phyloP scores from a whole-genome alignment of 2,329 filamentous ascomycete genomes.

The Trichoderma harzianum region DNA sequence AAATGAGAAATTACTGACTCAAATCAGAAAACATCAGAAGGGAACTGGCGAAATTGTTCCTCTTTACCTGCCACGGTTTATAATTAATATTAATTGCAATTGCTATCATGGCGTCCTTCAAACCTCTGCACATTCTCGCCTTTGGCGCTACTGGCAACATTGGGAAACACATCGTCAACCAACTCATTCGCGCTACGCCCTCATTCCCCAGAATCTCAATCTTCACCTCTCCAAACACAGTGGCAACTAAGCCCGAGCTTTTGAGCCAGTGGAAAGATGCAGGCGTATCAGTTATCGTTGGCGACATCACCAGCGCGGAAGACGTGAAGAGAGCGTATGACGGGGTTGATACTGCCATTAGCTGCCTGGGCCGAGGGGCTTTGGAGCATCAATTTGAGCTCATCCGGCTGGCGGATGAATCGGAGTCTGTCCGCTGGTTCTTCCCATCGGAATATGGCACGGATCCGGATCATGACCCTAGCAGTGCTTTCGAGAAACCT shows the following conservation, averaged over 20 bases:
- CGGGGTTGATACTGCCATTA: constrained; percentile 63
- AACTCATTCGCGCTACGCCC: constrained; percentile 35
- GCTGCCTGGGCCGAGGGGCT: constrained; percentile 60
- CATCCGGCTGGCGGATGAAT: constrained; percentile 56
- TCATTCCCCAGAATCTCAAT: constrained; percentile 34
- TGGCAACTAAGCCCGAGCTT: not conserved
- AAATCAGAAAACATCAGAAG: not conserved
- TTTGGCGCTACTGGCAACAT: constrained; percentile 43
- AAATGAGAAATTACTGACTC: not conserved
- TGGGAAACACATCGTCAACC: constrained; percentile 39
- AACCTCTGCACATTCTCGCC: constrained; percentile 10
- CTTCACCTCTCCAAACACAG: constrained; percentile 26
- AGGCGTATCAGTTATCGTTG: constrained; percentile 24
- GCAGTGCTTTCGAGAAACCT: constrained; percentile 59
- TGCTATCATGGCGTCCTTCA: not conserved
- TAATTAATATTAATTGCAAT: not conserved
- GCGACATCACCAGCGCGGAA: constrained; percentile 36
- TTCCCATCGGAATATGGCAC: constrained; percentile 67
- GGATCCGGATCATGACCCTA: constrained; percentile 58
- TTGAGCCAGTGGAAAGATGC: constrained; percentile 5
- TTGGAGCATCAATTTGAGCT: constrained; percentile 60
- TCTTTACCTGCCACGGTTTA: not conserved
- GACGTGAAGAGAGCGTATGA: constrained; percentile 57
- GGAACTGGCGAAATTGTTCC: not conserved
- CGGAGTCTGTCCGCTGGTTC: constrained; percentile 56